phyloP scores from a whole-genome alignment of 176 grass and related monocot species.

The Alloteropsis semialata region DNA sequence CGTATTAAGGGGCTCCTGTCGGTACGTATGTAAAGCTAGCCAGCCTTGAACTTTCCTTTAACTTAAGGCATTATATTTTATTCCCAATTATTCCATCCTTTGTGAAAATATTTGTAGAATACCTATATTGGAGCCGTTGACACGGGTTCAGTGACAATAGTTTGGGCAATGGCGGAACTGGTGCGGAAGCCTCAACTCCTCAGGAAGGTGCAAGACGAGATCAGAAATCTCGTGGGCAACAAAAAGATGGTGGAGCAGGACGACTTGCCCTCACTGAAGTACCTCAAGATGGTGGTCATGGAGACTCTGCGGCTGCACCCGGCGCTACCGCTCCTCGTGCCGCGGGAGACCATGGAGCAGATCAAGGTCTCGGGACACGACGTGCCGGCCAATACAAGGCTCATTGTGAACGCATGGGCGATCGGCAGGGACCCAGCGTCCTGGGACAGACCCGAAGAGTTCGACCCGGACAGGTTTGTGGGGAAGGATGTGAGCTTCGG shows the following conservation, averaged over 20 bases:
- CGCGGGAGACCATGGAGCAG: neutral
- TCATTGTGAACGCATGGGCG: constrained; percentile 37
- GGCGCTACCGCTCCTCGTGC: constrained; percentile 21
- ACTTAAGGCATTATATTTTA: no score
- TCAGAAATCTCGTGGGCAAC: neutral
- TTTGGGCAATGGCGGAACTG: constrained; percentile 45
- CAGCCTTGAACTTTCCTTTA: no score
- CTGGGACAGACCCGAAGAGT: constrained; percentile 34
- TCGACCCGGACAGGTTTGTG: constrained; percentile 37
- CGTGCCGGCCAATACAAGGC: constrained; percentile 14
- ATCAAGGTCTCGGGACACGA: constrained; percentile 12
- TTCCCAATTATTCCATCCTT: no score
- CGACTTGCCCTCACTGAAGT: constrained; percentile 26
- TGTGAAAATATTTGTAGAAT: neutral
- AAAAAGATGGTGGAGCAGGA: neutral
- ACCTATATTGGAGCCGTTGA: neutral
- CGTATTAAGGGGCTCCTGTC: constrained; percentile 15
- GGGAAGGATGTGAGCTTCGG: neutral
- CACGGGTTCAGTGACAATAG: constrained; percentile 23
- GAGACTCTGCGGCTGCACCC: constrained; percentile 40
- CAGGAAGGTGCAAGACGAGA: constrained; percentile 30
- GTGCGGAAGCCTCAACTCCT: neutral
- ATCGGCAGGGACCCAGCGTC: constrained; percentile 33
- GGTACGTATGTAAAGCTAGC: neutral
- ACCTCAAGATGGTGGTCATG: constrained; percentile 36